Evolutionary conservation across 257 asterid genomes (phyloP).

Genomic region (Nicotiana undulata): DNA sequence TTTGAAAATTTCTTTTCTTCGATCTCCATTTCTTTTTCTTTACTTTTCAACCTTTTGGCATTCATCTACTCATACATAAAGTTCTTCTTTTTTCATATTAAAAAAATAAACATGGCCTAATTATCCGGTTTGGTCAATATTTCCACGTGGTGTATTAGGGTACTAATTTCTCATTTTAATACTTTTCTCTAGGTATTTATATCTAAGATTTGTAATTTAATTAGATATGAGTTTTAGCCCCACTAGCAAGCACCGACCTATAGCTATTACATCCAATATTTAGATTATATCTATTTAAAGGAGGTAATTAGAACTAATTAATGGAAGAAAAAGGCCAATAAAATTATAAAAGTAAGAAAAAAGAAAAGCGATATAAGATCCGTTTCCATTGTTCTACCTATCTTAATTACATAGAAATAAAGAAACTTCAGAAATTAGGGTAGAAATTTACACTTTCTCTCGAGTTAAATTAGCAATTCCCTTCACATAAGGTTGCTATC

Average conservation of each 20-base stretch:
- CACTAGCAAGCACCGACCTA: not conserved
- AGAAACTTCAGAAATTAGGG: too few relatives aligned
- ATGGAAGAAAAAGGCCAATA: too few relatives aligned
- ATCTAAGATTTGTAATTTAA: not conserved
- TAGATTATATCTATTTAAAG: not conserved
- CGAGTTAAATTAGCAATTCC: too few relatives aligned
- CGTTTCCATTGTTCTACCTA: too few relatives aligned
- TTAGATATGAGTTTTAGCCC: not conserved
- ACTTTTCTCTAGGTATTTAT: not conserved
- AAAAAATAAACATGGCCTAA: not conserved
- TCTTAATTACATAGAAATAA: too few relatives aligned
- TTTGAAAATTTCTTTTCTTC: not conserved
- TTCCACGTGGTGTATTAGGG: not conserved
- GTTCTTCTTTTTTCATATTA: not conserved
- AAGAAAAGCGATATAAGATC: too few relatives aligned
- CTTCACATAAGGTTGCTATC: too few relatives aligned
- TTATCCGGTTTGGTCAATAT: slow-evolving; percentile 2
- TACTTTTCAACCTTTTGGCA: not conserved
- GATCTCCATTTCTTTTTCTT: not conserved
- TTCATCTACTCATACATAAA: not conserved
- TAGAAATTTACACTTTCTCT: too few relatives aligned
- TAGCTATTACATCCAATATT: not conserved
- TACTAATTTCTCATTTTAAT: not conserved
- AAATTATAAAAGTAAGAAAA: too few relatives aligned
- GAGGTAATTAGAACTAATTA: too few relatives aligned